phyloP scores from a whole-genome alignment of 139 green algal species.

The Yamagishiella unicocca region DNA sequence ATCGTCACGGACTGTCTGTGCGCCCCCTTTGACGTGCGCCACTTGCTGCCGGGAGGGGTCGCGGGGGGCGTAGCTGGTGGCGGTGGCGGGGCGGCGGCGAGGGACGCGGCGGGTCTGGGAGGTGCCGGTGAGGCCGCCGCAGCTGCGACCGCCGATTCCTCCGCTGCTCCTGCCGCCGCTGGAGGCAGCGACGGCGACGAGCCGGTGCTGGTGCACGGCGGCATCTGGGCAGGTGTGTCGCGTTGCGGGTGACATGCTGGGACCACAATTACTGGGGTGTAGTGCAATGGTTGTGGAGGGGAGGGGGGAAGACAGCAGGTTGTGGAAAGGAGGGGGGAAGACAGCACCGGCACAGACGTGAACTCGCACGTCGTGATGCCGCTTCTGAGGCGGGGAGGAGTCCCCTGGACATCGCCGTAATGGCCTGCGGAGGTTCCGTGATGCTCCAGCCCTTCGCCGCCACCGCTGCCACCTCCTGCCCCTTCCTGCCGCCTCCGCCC shows the following conservation, averaged over 20 bases:
- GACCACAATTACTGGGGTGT: too few species aligned
- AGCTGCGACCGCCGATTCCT: not conserved
- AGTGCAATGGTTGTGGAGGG: too few species aligned
- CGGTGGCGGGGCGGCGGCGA: not conserved
- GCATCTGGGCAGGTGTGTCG: slow-evolving; percentile 71
- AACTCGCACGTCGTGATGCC: too few species aligned
- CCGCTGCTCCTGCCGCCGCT: not conserved
- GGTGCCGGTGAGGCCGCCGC: not conserved
- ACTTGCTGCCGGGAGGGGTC: slow-evolving; percentile 50
- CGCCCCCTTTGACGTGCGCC: slow-evolving; percentile 66
- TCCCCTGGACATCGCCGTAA: too few species aligned
- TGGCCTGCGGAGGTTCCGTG: too few species aligned
- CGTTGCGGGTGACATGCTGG: too few species aligned
- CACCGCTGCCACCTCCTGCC: not conserved
- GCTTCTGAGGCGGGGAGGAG: too few species aligned
- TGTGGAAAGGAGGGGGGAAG: too few species aligned
- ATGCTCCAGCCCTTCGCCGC: not conserved
- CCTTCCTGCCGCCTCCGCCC: not conserved
- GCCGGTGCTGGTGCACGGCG: slow-evolving; percentile 58
- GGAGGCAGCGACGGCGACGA: not conserved
- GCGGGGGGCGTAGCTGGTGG: not conserved
- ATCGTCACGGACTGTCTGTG: slow-evolving; percentile 74
- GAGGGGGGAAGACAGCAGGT: too few species aligned
- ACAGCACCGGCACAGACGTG: too few species aligned
- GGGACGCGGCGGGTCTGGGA: not conserved